Base-by-base conservation (phyloP, 352 stramenopile genomes). In the Pythium sp. region DNA sequence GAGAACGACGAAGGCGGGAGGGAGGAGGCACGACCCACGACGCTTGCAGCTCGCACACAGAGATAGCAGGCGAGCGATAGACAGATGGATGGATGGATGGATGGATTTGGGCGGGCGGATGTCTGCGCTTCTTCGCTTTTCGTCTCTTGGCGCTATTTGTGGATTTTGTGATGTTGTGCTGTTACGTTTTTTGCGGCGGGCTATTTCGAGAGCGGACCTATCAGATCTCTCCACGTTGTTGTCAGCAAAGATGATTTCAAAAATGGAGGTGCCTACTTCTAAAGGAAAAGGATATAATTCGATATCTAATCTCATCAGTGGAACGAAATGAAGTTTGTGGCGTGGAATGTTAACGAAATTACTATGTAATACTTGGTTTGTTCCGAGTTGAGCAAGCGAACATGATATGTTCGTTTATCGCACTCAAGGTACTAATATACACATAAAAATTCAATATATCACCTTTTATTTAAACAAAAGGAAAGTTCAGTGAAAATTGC, bases 161-260 rank as follows among this genome's bases (percentile, higher is more conserved):
- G 20, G 58, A 54, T 53, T 53, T 54, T 32, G 30, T 5, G 30
- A 32, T 32, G 58, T 34, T 7, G n/a, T 51, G 43, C 43, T 51
- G 43, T 22, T 51, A 11, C 18, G 5, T 18, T 49, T 49, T n/a
- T 62, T 62, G 15, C 54, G 28, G 38, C 4, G 38, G 38, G 54
- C 54, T 46, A 60, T 60, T 43, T 60, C 15, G 20, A 60, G 51
- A 56, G 51, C 18, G 55, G 18, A 59, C 60, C 60, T 65, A 65
- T 65, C 60, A 32, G 28, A 58, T 12, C 60, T 65, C 41, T 65
- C 60, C 60, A 65, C 60, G 60, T 65, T 30, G 41, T 47, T 28
- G 41, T 41, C n/a, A 38, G 12, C 11, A 63, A 63, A 24, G 56
- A n/a, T 62, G 28, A n/a, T 20, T 61, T 61, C 41, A 24, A 28